Base-by-base conservation (phyloP, 176 grass and related monocot genomes). In the Elaeis guineensis region DNA sequence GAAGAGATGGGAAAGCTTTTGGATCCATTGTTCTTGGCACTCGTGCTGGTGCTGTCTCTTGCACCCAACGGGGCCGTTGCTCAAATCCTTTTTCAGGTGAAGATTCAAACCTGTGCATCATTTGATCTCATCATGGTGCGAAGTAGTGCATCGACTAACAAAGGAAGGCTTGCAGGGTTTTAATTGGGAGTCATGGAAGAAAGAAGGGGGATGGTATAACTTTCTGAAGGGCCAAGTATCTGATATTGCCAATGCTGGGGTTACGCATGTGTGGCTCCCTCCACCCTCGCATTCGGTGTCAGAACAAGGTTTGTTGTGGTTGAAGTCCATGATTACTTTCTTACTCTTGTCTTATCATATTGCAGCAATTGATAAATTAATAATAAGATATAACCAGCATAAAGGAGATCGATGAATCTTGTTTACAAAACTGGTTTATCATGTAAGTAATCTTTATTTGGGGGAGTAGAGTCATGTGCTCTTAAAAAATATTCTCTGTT, bases 161-260 rank as follows among this genome's bases (percentile, higher is more conserved):
- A 22, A 21, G 18, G 21, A 3, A 55, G 8, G 35, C 11, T 12
- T 12, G 21, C 72, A 95, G 85, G 90, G 85, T 0, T 95, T 95
- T 48, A 89, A 86, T 66, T 95, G 90, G 85, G 85, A 89, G 22
- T 89, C 85, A 16, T 95, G 85, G 82, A 95, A 66, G 66, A 89
- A 89, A 44, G 74, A 95, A 28, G 85, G 82, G 1, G 82, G 90
- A 1, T 89, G 80, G 82, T 95, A 95, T 55, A 86, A 83, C 64
- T 76, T 69, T 53, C 65, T 95, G 21, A 55, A 50, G 24, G 69
- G 59, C 0, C 82, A 18, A 8, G 79, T 83, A 1, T 24, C 71
- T 51, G 79, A 86, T 60, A 78, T 95, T 69, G 82, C 82, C 55
- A 74, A 52, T 0, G 25, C 90, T 8, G 74, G 90, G 9, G 77